Evolutionary conservation across 768 basidiomycete species (phyloP).

Genomic region (Podaxis sp.): DNA sequence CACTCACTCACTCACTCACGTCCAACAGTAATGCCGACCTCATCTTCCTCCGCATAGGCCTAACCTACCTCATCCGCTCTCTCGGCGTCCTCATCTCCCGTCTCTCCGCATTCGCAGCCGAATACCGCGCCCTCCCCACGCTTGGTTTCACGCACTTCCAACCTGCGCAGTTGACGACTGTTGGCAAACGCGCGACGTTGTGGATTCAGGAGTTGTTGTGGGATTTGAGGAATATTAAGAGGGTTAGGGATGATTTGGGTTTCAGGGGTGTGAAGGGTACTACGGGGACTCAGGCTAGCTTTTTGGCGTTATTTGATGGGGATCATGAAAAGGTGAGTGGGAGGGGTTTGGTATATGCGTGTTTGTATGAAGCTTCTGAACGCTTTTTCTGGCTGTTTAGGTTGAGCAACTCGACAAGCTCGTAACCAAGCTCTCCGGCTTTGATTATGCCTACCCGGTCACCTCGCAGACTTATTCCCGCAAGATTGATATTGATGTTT

Average conservation of each 20-base stretch:
- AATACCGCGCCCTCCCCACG: slow-evolving; percentile 87
- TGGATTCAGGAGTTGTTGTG: slow-evolving; percentile 99
- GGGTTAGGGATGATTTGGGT: slow-evolving; percentile 88
- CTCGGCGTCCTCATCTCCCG: slow-evolving; percentile 90
- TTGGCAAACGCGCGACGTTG: slow-evolving; percentile 93
- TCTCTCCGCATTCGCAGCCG: slow-evolving; percentile 77
- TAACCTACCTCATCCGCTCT: slow-evolving; percentile 82
- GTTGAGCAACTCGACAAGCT: slow-evolving; percentile 87
- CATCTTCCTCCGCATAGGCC: slow-evolving; percentile 90
- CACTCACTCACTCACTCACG: not conserved
- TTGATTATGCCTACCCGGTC: slow-evolving; percentile 93
- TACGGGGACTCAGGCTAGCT: slow-evolving; percentile 96
- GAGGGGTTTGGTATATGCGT: not conserved
- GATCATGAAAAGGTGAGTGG: slow-evolving; percentile 80
- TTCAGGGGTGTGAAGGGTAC: slow-evolving; percentile 99
- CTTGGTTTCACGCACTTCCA: slow-evolving; percentile 99
- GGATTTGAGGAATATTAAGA: slow-evolving; percentile 92
- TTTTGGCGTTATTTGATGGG: slow-evolving; percentile 91
- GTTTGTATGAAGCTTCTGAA: not conserved
- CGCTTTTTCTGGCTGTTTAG: slow-evolving; percentile 32
- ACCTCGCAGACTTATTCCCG: slow-evolving; percentile 99
- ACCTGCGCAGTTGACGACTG: slow-evolving; percentile 96
- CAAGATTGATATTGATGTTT: slow-evolving; percentile 93
- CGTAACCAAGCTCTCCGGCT: slow-evolving; percentile 90
- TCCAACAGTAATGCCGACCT: slow-evolving; percentile 92